Evolutionary conservation across 306 rosid species (phyloP), one percentile per base, ranked within the genome.

Genomic region (Erythrophleum fordii): DNA sequence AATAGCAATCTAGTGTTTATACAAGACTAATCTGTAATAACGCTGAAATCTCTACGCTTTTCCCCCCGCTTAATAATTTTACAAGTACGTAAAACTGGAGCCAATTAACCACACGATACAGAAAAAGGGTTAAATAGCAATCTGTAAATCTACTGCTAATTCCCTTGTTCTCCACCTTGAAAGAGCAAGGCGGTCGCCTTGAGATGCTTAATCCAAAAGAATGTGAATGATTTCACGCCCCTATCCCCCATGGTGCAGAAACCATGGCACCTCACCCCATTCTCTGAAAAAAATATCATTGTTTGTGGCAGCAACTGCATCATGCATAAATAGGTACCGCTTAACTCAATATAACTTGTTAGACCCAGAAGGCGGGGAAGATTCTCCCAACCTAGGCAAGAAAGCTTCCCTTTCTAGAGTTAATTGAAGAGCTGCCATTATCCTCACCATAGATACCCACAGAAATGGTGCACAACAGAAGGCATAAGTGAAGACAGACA

Each of bases 401-500:
- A 86, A 92, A n/a, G 87, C 84, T 68, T 90, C 97, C 80, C 89
- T 86, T 75, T 92, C 97, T 8, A 86, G 69, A 17, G 95, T 87
- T 75, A 75, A 78, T 39, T 85, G 95, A 82, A 92, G 89, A 76
- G 89, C 67, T n/a, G 76, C 55, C 77, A 77, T 66, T 18, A 86
- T 75, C 81, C 78, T 92, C 7, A 84, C 84, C 5, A 85, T 1
- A 0, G 97, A 68, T 42, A 67, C 80, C 90, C 93, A 91, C 18
- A 85, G 0, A 29, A 89, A 65, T 17, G 97, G 97, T 5, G 97
- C 90, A 9, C 18, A 75, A 31, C 88, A 83, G 77, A 89, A 88
- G 46, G 97, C 91, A n/a, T 92, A 92, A n/a, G 70, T 82, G 72
- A 90, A 89, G 23, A 92, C 83, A 1, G 74, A 55, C 34, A 92